A percentile compares a stretch with the other conserved stretches of the same genome.
Conservation (phyloP, 176 grass and related monocot species). For the Zoysia pacifica region DNA sequence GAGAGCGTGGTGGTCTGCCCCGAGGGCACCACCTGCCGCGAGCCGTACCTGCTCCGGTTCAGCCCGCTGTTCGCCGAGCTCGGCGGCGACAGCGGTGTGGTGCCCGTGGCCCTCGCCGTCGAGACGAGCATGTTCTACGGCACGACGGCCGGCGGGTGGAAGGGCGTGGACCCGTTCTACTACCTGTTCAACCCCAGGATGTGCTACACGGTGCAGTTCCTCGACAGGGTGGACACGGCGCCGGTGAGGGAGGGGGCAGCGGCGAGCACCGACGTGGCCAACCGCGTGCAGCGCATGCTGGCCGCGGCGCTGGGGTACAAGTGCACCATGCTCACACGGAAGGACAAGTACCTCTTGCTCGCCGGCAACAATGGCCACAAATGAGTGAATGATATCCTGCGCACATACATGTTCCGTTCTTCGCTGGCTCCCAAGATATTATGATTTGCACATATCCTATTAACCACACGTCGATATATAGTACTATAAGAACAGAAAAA, state of each 20-base stretch:
- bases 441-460: too few relatives aligned
- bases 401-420: not conserved
- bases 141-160: slow-evolving; percentile 66
- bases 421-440: too few relatives aligned
- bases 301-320: slow-evolving; percentile 62
- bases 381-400: not conserved
- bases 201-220: slow-evolving; percentile 61
- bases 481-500: too few relatives aligned
- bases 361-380: slow-evolving; percentile 68
- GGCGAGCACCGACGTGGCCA: slow-evolving; percentile 54
- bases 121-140: slow-evolving; percentile 59
- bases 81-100: slow-evolving; percentile 30
- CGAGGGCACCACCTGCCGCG: slow-evolving; percentile 72
- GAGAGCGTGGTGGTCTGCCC: slow-evolving; percentile 63
- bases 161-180: slow-evolving; percentile 66
- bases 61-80: slow-evolving; percentile 78
- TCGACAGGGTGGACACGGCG: slow-evolving; percentile 45
- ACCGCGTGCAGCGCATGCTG: slow-evolving; percentile 53
- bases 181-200: slow-evolving; percentile 59
- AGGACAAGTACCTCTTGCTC: slow-evolving; percentile 81
- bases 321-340: slow-evolving; percentile 73
- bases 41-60: slow-evolving; percentile 77
- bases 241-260: not conserved
- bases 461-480: too few relatives aligned
- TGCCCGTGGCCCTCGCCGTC: slow-evolving; percentile 60